Evolutionary conservation across 768 basidiomycete species (phyloP).

Genomic region (Phlebiopsis gigantea): DNA sequence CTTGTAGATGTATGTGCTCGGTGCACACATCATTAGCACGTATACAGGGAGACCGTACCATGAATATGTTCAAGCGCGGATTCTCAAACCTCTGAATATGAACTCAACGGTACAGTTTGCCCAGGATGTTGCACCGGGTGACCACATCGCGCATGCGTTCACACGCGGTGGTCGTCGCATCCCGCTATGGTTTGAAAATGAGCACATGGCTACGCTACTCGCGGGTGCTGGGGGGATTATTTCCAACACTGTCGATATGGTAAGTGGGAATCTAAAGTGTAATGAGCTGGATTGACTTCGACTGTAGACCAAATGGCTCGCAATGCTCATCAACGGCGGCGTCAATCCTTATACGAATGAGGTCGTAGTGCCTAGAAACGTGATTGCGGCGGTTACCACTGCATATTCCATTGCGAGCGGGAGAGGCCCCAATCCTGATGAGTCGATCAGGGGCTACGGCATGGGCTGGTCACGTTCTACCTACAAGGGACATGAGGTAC

Average conservation of each 20-base stretch:
- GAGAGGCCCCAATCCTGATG: slow-evolving; percentile 7
- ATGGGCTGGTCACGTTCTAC: slow-evolving; percentile 38
- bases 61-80: slow-evolving; percentile 35
- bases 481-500: slow-evolving; percentile 36
- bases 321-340: slow-evolving; percentile 30
- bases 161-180: slow-evolving; percentile 27
- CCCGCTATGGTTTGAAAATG: slow-evolving; percentile 28
- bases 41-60: slow-evolving; percentile 29
- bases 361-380: slow-evolving; percentile 28
- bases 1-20: slow-evolving; percentile 34
- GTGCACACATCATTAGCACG: slow-evolving; percentile 28
- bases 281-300: background rate
- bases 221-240: slow-evolving; percentile 42
- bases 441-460: slow-evolving; percentile 34
- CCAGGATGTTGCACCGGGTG: slow-evolving; percentile 24
- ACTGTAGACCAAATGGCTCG: slow-evolving; percentile 31
- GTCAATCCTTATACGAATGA: slow-evolving; percentile 24
- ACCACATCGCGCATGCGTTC: slow-evolving; percentile 31
- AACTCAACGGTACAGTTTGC: slow-evolving; percentile 32
- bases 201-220: slow-evolving; percentile 15
- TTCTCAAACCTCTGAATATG: slow-evolving; percentile 38
- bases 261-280: slow-evolving; percentile 12
- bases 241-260: slow-evolving; percentile 38
- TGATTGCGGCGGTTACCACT: slow-evolving; percentile 27
- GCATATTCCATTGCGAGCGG: slow-evolving; percentile 24